Evolutionary conservation across 2,329 filamentous ascomycete species (phyloP).

Genomic region (Verticillium albo-atrum): DNA sequence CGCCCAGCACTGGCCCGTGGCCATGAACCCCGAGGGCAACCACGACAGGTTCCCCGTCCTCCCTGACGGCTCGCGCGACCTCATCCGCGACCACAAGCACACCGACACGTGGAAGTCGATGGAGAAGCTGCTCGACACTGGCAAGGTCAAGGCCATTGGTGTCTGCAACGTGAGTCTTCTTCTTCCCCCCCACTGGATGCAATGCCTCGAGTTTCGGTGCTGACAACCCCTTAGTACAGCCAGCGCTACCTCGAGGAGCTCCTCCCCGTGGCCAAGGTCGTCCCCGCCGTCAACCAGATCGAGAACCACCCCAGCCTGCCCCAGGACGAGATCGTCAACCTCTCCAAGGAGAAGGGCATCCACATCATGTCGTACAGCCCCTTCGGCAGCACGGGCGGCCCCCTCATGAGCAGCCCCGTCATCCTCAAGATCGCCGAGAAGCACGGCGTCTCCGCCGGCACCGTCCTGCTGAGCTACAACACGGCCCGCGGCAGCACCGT

Average conservation of each 20-base stretch:
- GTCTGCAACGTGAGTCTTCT: constrained; percentile 46
- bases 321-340: constrained; percentile 67
- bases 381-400: constrained; percentile 60
- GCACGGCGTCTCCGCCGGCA: constrained; percentile 55
- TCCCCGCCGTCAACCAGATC: constrained; percentile 67
- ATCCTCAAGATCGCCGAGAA: constrained; percentile 61
- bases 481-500: constrained; percentile 65
- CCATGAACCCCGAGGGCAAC: constrained; percentile 75
- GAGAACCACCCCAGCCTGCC: constrained; percentile 70
- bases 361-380: constrained; percentile 69
- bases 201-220: neutral
- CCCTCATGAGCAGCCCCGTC: constrained; percentile 59
- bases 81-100: constrained; percentile 65
- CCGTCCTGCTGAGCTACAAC: constrained; percentile 68
- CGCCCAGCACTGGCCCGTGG: constrained; percentile 70
- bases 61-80: constrained; percentile 68
- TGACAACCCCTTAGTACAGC: constrained; percentile 39
- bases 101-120: constrained; percentile 74
- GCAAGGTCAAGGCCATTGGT: constrained; percentile 51
- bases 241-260: constrained; percentile 51
- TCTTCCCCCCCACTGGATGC: neutral
- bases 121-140: constrained; percentile 59
- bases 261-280: constrained; percentile 44
- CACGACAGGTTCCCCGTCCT: constrained; percentile 71
- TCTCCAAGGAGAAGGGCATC: constrained; percentile 64